A percentile compares a stretch with the other conserved stretches of the same genome.
Evolutionary conservation across 768 basidiomycete species (phyloP).

Genomic region (Collybiopsis confluens): DNA sequence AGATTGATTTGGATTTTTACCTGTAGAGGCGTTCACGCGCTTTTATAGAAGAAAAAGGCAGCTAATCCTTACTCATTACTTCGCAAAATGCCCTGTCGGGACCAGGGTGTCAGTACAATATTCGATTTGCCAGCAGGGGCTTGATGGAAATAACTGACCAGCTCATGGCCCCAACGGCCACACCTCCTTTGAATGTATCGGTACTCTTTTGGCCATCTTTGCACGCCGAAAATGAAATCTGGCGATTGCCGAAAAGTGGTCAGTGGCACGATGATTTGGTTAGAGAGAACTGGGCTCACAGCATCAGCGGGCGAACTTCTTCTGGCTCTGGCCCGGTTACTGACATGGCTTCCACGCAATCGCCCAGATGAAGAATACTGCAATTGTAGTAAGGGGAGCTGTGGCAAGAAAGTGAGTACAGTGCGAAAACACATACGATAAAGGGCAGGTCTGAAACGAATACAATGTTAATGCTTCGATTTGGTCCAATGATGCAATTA

Average conservation of each 20-base stretch:
- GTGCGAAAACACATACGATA: constrained; percentile 28
- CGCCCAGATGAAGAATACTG: constrained; percentile 62
- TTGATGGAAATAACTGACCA: too few relatives aligned
- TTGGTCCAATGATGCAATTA: constrained; percentile 3
- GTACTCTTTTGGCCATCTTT: constrained; percentile 70
- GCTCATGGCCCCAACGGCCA: constrained; percentile 78
- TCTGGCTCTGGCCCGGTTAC: constrained; percentile 21
- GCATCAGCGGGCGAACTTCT: constrained; percentile 73
- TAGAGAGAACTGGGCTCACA: constrained; percentile 23
- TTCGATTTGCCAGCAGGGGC: too few relatives aligned
- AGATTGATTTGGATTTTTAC: constrained; percentile 48
- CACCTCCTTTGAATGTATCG: constrained; percentile 59
- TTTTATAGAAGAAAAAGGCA: neutral
- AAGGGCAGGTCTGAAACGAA: constrained; percentile 40
- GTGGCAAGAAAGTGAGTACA: neutral
- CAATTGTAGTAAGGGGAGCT: neutral
- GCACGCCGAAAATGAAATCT: constrained; percentile 75
- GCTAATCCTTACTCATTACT: constrained; percentile 36
- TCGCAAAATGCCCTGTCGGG: constrained; percentile 54
- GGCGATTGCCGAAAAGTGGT: neutral
- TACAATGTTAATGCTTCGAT: neutral
- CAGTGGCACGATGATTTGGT: neutral
- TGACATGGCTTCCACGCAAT: constrained; percentile 41
- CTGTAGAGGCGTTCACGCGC: neutral
- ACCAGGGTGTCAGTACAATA: neutral